phyloP scores from a whole-genome alignment of 371 early-diverging fungal genomes.

The Astathelohania contejeani region DNA sequence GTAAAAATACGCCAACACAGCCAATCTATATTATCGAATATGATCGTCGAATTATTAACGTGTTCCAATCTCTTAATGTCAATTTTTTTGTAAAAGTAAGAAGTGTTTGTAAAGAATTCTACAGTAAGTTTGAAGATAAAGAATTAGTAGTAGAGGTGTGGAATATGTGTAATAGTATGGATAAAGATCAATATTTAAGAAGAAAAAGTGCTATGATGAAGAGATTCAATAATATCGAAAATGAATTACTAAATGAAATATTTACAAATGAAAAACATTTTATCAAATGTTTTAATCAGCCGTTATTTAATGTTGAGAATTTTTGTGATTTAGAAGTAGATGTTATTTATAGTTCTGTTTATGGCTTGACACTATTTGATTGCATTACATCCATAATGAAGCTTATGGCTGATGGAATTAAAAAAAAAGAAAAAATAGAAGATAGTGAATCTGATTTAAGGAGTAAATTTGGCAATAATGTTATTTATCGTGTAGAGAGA shows the following conservation, averaged over 20 bases:
- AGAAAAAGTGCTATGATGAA: no score
- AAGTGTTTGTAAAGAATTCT: slow-evolving; percentile 33
- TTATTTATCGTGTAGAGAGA: slow-evolving; percentile 31
- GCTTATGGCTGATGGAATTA: slow-evolving; percentile 20
- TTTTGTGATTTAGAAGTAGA: slow-evolving; percentile 31
- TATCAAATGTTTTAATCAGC: no score
- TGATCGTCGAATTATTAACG: slow-evolving; percentile 17
- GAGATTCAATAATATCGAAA: no score
- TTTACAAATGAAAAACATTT: no score
- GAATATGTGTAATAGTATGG: slow-evolving; percentile 40
- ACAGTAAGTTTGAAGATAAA: slow-evolving; percentile 13
- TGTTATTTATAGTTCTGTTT: slow-evolving; percentile 19
- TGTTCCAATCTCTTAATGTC: slow-evolving; percentile 13
- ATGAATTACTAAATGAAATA: no score
- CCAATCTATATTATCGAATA: slow-evolving; percentile 24
- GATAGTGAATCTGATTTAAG: neutral
- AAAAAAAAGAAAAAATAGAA: neutral
- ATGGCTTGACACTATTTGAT: slow-evolving; percentile 31
- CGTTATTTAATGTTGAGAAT: slow-evolving; percentile 32
- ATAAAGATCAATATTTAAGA: slow-evolving; percentile 1
- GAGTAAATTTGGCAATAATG: slow-evolving; percentile 30
- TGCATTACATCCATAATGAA: slow-evolving; percentile 38
- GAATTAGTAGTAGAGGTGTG: slow-evolving; percentile 27
- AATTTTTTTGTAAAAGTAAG: slow-evolving; percentile 43
- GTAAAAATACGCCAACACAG: slow-evolving; percentile 3